Evolutionary conservation across 2,329 filamentous ascomycete genomes (phyloP), one percentile per base, ranked within the genome.

Genomic region (Penicillium sp.): DNA sequence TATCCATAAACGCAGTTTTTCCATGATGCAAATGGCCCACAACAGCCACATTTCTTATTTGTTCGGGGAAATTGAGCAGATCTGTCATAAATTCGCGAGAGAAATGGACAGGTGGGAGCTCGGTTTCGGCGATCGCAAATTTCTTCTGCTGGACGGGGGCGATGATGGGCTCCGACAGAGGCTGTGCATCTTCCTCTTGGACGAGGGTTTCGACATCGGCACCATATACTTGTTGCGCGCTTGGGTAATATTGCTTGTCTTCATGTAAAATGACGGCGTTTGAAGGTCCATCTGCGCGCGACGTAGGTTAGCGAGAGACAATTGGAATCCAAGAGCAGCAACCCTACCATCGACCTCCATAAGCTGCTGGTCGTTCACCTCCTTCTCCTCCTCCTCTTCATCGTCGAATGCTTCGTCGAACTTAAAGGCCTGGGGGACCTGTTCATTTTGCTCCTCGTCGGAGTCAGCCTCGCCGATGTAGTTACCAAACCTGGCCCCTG

Each of bases 231-330:
- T 99, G 94, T 68, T 93, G 87, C 50, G 94, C 94, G n/a, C 92
- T 96, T 24, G 94, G 94, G 70, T 99, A 99, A 75, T 99, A 99
- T 71, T 97, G 94, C 74, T 99, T 99, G 77, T 99, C 94, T 80
- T 99, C 94, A 76, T 99, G 94, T 39, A 99, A 83, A 51, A 99
- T 84, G n/a, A 99, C 91, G 45, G 94, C 93, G 72, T 97, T 99
- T 4, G 92, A 97, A 3, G 93, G 90, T 12, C 89, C 91, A 42
- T 92, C 88, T 71, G 91, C 84, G 48, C 83, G 59, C 55, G 50
- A 45, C 44, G 41, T 51, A 20, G 51, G 53, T 73, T 51, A 73
- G 69, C 49, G 48, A n/a, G 27, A 27, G 30, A 20, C 4, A 15
- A 26, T 24, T n/a, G 12, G 18, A 36, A 26, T 34, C 18, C n/a